phyloP scores from a whole-genome alignment of 2,329 filamentous ascomycete species.

The Alternaria viburni region DNA sequence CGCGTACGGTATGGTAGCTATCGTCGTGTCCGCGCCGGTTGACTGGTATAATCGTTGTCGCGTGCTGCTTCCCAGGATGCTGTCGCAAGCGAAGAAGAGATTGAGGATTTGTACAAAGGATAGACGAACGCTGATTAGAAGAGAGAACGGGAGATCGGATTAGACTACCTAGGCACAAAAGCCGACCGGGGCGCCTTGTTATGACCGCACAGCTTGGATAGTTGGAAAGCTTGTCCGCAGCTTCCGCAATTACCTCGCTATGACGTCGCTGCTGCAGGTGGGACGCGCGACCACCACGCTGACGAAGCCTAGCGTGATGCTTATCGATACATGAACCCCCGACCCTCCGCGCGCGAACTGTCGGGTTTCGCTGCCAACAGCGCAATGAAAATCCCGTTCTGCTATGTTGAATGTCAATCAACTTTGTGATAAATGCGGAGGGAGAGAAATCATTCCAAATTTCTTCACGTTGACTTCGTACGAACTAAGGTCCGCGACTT shows the following conservation, averaged over 20 bases:
- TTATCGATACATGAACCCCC: conserved; percentile 11
- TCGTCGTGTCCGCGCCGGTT: neutral
- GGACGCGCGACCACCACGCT: conserved; percentile 14
- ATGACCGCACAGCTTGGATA: conserved; percentile 4
- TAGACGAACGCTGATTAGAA: neutral
- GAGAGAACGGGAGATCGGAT: neutral
- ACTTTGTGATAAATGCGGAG: neutral
- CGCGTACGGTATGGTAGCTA: neutral
- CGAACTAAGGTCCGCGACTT: neutral
- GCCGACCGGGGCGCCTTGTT: neutral
- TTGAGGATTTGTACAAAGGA: neutral
- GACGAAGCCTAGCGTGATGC: conserved; percentile 21
- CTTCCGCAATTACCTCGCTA: conserved; percentile 17
- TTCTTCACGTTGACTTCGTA: neutral
- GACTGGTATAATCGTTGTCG: neutral
- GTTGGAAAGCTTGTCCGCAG: conserved; percentile 9
- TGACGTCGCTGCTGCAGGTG: conserved; percentile 25
- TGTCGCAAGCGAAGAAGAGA: neutral
- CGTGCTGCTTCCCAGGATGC: neutral
- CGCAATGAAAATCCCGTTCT: neutral
- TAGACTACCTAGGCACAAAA: neutral
- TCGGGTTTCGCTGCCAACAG: neutral
- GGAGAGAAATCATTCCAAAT: neutral
- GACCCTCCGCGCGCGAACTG: neutral
- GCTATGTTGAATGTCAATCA: neutral